These are phyloP conservation scores for Sclerotinia sclerotiorum DNA, from an alignment of 2,329 filamentous ascomycete genomes.

Conservation along the genomic window DNA sequence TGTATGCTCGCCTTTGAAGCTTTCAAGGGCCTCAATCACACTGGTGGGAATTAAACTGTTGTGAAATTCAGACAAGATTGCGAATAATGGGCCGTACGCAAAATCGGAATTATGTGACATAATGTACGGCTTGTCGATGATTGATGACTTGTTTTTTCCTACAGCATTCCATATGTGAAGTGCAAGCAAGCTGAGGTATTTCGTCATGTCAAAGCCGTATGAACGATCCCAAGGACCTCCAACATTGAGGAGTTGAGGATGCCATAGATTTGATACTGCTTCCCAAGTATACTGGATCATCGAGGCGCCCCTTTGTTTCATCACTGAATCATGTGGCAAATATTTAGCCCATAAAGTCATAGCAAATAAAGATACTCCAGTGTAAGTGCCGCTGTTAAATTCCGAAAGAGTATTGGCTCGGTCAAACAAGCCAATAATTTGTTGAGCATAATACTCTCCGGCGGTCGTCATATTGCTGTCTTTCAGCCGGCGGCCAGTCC, in stretches of 20 bases:
- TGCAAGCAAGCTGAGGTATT: constrained; percentile 58
- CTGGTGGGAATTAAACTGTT: constrained; percentile 47
- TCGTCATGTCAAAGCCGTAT: constrained; percentile 64
- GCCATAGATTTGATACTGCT: constrained; percentile 53
- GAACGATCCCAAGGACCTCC: constrained; percentile 64
- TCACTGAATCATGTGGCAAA: constrained; percentile 50
- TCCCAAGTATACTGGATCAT: constrained; percentile 57
- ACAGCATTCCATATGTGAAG: constrained; percentile 59
- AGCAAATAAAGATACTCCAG: constrained; percentile 59
- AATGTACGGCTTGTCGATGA: constrained; percentile 30
- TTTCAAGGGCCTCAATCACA: constrained; percentile 43
- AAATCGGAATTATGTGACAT: constrained; percentile 62
- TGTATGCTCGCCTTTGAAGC: constrained; percentile 54
- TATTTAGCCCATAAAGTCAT: constrained; percentile 62
- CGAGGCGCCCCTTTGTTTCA: constrained; percentile 34
- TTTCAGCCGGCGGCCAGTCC: constrained; percentile 54
- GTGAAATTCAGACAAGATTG: constrained; percentile 53
- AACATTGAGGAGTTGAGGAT: constrained; percentile 58
- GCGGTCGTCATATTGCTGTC: constrained; percentile 59
- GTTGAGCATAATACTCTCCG: constrained; percentile 56
- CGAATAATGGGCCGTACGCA: constrained; percentile 56
- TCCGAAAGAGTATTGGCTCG: constrained; percentile 56
- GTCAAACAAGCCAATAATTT: constrained; percentile 58
- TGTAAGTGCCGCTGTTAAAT: constrained; percentile 59
- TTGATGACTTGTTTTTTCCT: constrained; percentile 44